These are phyloP conservation scores for Eucommia ulmoides DNA, from an alignment of 257 asterid genomes.

Conservation along the genomic window DNA sequence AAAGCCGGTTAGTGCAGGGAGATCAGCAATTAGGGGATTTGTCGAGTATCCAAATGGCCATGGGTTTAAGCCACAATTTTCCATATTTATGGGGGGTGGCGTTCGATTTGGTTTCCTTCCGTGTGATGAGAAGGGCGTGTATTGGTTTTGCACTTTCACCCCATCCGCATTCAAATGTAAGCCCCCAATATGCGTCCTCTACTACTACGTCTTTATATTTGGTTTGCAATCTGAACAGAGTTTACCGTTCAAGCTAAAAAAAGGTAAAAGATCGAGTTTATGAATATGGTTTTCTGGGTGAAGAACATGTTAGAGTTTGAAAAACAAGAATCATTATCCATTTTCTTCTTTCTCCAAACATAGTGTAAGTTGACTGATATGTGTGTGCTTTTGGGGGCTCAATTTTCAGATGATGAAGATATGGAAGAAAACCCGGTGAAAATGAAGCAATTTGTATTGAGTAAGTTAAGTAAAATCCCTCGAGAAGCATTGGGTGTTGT, in stretches of 20 bases:
- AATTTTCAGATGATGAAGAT: slow-evolving; percentile 30
- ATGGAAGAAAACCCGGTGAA: slow-evolving; percentile 28
- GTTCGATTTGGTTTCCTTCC: slow-evolving; percentile 52
- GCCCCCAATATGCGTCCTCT: too few relatives aligned
- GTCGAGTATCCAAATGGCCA: slow-evolving; percentile 49
- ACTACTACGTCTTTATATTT: too few relatives aligned
- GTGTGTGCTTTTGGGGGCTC: background rate
- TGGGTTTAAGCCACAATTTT: slow-evolving; percentile 36
- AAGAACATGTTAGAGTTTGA: background rate
- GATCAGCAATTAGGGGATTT: slow-evolving; percentile 67
- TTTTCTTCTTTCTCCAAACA: background rate
- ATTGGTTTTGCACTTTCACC: slow-evolving; percentile 65
- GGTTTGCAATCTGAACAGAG: too few relatives aligned
- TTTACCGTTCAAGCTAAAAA: too few relatives aligned
- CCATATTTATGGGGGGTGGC: slow-evolving; percentile 50
- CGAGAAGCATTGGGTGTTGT: slow-evolving; percentile 22
- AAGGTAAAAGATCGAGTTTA: too few relatives aligned
- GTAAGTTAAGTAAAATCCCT: slow-evolving; percentile 18
- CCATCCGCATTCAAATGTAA: slow-evolving; percentile 37
- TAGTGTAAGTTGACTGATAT: too few relatives aligned
- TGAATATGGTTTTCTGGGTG: background rate
- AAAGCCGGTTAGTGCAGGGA: slow-evolving; percentile 29
- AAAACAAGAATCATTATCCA: background rate
- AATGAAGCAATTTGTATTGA: slow-evolving; percentile 51
- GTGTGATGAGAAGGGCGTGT: slow-evolving; percentile 42